These are phyloP conservation scores for Xanthoparmelia taractica DNA, from an alignment of 495 filamentous ascomycete species.

Conservation along the genomic window DNA sequence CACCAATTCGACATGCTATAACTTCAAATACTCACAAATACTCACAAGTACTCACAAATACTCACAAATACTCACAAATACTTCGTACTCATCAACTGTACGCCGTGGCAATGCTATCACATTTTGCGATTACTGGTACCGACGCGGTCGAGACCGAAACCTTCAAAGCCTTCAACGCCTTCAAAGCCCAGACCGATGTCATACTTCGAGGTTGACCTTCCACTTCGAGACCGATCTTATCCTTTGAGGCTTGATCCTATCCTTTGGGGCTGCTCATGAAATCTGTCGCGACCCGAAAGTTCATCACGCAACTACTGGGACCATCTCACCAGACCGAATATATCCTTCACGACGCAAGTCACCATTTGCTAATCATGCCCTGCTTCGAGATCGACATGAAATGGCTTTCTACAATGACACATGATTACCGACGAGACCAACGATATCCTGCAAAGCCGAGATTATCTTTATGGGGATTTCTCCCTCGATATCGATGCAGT, in stretches of 20 bases:
- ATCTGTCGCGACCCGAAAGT: too few relatives aligned
- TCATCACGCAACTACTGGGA: too few relatives aligned
- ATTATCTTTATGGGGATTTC: neutral
- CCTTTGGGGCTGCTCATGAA: too few relatives aligned
- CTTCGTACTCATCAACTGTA: neutral
- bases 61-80: too few relatives aligned
- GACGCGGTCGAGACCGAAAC: too few relatives aligned
- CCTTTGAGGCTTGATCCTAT: neutral
- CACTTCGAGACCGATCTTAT: neutral
- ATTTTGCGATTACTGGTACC: neutral
- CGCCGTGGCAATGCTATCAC: neutral
- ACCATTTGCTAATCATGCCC: neutral
- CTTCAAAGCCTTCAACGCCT: too few relatives aligned
- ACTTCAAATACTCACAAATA: too few relatives aligned
- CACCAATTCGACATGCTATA: too few relatives aligned
- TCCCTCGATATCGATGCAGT: neutral
- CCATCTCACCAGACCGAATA: neutral
- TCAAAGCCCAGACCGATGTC: neutral
- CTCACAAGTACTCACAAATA: too few relatives aligned
- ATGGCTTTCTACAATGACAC: neutral
- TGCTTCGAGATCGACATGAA: neutral
- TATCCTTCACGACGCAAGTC: neutral
- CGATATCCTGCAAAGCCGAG: neutral
- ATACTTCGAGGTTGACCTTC: neutral
- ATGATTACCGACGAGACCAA: neutral